Evolutionary conservation across 306 rosid genomes (phyloP).

Genomic region (Quercus variabilis): DNA sequence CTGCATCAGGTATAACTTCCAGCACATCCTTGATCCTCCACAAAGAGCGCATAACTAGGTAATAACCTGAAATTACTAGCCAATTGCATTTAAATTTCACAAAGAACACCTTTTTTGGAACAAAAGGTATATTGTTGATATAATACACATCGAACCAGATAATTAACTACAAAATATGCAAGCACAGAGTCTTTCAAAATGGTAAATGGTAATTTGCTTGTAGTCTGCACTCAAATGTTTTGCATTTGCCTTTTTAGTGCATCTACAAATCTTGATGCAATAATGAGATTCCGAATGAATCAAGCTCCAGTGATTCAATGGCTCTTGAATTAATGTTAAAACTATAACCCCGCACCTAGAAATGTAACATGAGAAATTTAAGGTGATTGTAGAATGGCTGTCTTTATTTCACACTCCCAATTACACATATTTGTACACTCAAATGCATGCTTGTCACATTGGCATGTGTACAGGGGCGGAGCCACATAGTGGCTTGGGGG

Average conservation of each 20-base stretch:
- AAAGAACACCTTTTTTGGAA: constrained; percentile 3
- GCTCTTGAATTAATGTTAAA: constrained; percentile 82
- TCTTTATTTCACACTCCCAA: too few species aligned
- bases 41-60: constrained; percentile 70
- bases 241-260: neutral
- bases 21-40: constrained; percentile 59
- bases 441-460: too few species aligned
- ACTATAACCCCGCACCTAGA: constrained; percentile 79
- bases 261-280: constrained; percentile 87
- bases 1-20: constrained; percentile 75
- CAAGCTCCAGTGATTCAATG: constrained; percentile 85
- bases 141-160: neutral
- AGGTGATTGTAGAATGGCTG: neutral
- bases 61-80: constrained; percentile 57
- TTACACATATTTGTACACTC: too few species aligned
- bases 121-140: neutral
- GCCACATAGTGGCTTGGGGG: too few species aligned
- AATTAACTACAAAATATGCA: neutral
- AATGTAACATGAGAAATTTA: constrained; percentile 16
- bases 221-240: neutral
- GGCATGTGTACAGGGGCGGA: too few species aligned
- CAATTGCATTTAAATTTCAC: neutral
- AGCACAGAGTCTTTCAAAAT: neutral
- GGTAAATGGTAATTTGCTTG: neutral
- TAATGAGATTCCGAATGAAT: constrained; percentile 78